A percentile compares a stretch with the other conserved stretches of the same genome.
phyloP scores from a whole-genome alignment of 1,139 yeast genomes.

The Pichia sp. region DNA sequence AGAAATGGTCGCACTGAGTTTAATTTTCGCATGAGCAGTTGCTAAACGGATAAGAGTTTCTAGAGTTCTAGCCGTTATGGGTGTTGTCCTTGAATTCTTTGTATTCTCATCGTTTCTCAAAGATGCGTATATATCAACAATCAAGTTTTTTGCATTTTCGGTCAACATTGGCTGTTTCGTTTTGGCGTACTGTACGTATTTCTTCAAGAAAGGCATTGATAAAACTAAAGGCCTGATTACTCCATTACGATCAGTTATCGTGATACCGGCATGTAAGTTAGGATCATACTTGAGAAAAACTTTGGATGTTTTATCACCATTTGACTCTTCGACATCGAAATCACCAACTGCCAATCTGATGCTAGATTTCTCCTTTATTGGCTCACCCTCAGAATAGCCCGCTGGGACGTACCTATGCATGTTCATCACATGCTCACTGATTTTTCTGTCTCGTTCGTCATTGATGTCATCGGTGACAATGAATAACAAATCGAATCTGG shows the following conservation, averaged over 20 bases:
- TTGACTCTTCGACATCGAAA: constrained; percentile 18
- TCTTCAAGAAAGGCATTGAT: constrained; percentile 80
- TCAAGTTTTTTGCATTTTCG: constrained; percentile 72
- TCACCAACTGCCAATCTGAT: constrained; percentile 80
- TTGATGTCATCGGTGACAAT: constrained; percentile 95
- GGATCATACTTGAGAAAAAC: constrained; percentile 58
- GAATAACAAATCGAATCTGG: constrained; percentile 93
- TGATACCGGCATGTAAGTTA: constrained; percentile 76
- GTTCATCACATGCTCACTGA: constrained; percentile 91
- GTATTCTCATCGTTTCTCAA: constrained; percentile 78
- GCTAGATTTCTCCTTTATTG: constrained; percentile 71
- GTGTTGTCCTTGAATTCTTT: constrained; percentile 80
- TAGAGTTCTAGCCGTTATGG: constrained; percentile 95
- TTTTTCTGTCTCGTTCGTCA: constrained; percentile 76
- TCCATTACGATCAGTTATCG: constrained; percentile 23
- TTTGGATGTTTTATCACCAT: constrained; percentile 15
- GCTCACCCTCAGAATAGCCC: constrained; percentile 91
- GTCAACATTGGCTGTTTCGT: constrained; percentile 83
- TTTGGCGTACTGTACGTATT: constrained; percentile 91
- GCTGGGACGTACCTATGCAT: constrained; percentile 90
- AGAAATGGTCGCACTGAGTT: constrained; percentile 72
- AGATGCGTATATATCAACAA: constrained; percentile 74
- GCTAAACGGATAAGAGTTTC: constrained; percentile 94
- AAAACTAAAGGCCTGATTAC: constrained; percentile 58
- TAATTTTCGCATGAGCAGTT: constrained; percentile 94